These are phyloP conservation scores for Geoglossum cookeanum DNA, from an alignment of 2,329 filamentous ascomycete species.

Conservation along the genomic window DNA sequence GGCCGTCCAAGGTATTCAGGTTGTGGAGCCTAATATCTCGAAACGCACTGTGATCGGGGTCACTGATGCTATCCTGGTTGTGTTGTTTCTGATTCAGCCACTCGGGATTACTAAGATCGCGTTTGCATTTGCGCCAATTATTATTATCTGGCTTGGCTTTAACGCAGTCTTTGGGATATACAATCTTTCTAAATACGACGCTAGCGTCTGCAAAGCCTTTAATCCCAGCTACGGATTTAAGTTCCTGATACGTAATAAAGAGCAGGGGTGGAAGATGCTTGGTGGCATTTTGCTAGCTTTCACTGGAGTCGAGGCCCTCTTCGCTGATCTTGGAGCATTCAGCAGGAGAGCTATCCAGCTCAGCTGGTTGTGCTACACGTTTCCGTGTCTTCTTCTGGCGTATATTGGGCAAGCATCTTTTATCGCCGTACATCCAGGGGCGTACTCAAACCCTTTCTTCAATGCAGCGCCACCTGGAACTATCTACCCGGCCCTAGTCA, in stretches of 20 bases:
- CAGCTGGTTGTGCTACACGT: constrained; percentile 49
- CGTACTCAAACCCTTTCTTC: constrained; percentile 57
- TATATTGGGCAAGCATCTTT: constrained; percentile 60
- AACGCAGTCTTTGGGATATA: constrained; percentile 35
- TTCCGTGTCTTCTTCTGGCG: constrained; percentile 39
- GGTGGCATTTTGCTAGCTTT: constrained; percentile 56
- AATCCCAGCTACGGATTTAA: constrained; percentile 18
- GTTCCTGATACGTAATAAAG: constrained; percentile 39
- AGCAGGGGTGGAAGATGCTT: constrained; percentile 42
- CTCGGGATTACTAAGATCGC: constrained; percentile 32
- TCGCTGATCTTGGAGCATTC: constrained; percentile 62
- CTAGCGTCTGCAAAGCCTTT: constrained; percentile 32
- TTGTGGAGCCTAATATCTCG: constrained; percentile 27
- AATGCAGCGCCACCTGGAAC: constrained; percentile 46
- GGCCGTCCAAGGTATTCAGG: constrained; percentile 32
- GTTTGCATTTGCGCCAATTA: constrained; percentile 31
- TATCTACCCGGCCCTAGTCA: constrained; percentile 46
- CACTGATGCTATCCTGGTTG: constrained; percentile 32
- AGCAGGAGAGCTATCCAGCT: constrained; percentile 47
- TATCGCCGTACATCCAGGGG: constrained; percentile 39
- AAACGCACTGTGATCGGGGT: constrained; percentile 29
- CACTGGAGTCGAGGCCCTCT: constrained; percentile 64
- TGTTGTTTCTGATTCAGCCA: constrained; percentile 34
- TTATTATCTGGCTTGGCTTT: constrained; percentile 35
- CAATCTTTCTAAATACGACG: constrained; percentile 27